phyloP scores from a whole-genome alignment of 1,284 basidiomycete species.

The Inonotus obliquus region DNA sequence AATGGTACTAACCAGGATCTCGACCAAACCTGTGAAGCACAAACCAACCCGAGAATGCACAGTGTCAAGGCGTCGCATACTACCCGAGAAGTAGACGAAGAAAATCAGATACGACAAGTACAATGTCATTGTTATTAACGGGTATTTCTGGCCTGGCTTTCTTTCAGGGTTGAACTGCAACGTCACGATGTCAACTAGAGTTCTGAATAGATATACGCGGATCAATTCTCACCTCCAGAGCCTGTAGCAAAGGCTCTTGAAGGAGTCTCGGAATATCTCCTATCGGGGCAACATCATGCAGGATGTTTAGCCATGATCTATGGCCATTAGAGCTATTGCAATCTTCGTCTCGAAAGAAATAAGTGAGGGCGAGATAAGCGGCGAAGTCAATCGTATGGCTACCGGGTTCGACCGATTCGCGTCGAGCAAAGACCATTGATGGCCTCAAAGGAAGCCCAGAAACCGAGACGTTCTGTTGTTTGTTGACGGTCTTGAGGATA shows the following conservation, averaged over 20 bases:
- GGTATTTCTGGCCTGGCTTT: slow-evolving; percentile 34
- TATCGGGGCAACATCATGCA: slow-evolving; percentile 43
- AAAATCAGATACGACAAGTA: slow-evolving; percentile 80
- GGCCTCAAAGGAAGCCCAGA: slow-evolving; percentile 60
- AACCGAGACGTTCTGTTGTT: slow-evolving; percentile 47
- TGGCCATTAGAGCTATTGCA: slow-evolving; percentile 62
- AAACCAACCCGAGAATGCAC: slow-evolving; percentile 92
- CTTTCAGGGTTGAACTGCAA: slow-evolving; percentile 30
- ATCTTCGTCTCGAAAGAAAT: slow-evolving; percentile 70
- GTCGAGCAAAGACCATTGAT: slow-evolving; percentile 72
- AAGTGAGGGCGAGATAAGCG: slow-evolving; percentile 68
- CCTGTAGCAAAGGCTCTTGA: slow-evolving; percentile 60
- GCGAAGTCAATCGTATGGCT: slow-evolving; percentile 54
- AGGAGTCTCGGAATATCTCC: slow-evolving; percentile 43
- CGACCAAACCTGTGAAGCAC: slow-evolving; percentile 89
- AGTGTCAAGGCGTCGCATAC: slow-evolving; percentile 74
- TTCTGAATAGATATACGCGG: not conserved
- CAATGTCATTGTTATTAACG: slow-evolving; percentile 67
- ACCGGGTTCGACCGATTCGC: slow-evolving; percentile 49
- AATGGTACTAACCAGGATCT: slow-evolving; percentile 88
- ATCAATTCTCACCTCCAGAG: slow-evolving; percentile 55
- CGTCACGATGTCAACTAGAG: not conserved
- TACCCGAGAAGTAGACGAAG: slow-evolving; percentile 72
- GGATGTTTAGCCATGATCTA: slow-evolving; percentile 52
- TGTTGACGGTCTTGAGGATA: slow-evolving; percentile 52